A percentile compares a stretch with the other conserved stretches of the same genome.
Evolutionary conservation across 371 early-diverging fungal genomes (phyloP).

Genomic region (Mortierella sp.): DNA sequence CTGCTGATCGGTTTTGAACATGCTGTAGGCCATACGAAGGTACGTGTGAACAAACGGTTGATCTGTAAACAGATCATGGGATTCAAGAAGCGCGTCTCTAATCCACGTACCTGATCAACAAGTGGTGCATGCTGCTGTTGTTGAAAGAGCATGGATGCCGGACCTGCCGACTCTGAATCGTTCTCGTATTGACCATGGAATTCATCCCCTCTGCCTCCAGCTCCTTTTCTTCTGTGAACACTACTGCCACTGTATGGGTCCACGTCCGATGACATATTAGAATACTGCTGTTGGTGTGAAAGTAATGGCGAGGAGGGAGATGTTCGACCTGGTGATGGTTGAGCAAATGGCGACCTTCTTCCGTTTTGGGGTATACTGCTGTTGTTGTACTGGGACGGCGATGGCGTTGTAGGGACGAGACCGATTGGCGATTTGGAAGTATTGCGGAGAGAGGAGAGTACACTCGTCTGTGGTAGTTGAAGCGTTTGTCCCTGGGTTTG

Average conservation of each 20-base stretch:
- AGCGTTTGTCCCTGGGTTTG: conserved; percentile 1
- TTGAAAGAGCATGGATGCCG: conserved; percentile 58
- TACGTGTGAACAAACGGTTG: not conserved
- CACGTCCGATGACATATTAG: conserved; percentile 24
- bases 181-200: conserved; percentile 40
- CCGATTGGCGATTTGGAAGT: conserved; percentile 50
- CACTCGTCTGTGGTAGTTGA: conserved; percentile 32
- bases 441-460: conserved; percentile 53
- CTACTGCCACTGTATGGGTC: conserved; percentile 39
- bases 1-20: conserved; percentile 85
- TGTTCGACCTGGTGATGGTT: conserved; percentile 28
- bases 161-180: conserved; percentile 58
- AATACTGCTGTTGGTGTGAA: conserved; percentile 19
- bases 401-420: conserved; percentile 43
- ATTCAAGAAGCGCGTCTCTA: too few relatives aligned
- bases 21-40: conserved; percentile 58
- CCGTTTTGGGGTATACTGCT: conserved; percentile 48
- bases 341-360: conserved; percentile 64
- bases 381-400: conserved; percentile 30
- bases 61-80: not conserved
- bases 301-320: conserved; percentile 11
- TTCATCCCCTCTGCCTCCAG: conserved; percentile 9
- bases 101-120: conserved; percentile 27
- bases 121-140: conserved; percentile 48
- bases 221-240: conserved; percentile 46